Conservation (phyloP, 2,329 filamentous ascomycete genomes). For the Apiospora pterosperma region DNA sequence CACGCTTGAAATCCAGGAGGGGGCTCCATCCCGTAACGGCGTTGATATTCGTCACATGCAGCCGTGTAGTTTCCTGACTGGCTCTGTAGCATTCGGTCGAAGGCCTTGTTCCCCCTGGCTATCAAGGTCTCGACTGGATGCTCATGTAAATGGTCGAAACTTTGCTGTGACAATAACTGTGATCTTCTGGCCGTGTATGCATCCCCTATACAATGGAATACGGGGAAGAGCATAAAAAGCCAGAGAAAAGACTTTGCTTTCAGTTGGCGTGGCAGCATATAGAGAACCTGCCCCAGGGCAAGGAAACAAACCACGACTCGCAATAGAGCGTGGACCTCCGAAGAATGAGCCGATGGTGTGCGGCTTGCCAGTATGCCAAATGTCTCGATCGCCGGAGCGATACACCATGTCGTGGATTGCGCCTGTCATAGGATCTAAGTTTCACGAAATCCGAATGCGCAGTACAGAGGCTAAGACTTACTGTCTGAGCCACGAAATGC, state of each 20-base stretch:
- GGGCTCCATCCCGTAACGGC: constrained; percentile 38
- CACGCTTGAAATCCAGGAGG: constrained; percentile 45
- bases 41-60: constrained; percentile 38
- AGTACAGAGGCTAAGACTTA: constrained; percentile 15
- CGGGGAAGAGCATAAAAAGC: constrained; percentile 24
- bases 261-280: constrained; percentile 26
- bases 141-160: constrained; percentile 29
- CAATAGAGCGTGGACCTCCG: constrained; percentile 21
- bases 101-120: constrained; percentile 22
- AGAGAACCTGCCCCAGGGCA: constrained; percentile 27
- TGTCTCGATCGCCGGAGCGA: constrained; percentile 23
- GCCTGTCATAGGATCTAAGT: constrained; percentile 17
- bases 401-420: constrained; percentile 28
- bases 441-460: neutral
- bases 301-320: constrained; percentile 26
- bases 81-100: constrained; percentile 25
- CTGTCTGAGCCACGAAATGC: constrained; percentile 30
- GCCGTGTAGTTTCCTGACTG: constrained; percentile 36
- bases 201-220: constrained; percentile 29
- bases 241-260: constrained; percentile 26
- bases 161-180: constrained; percentile 7
- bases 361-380: constrained; percentile 29
- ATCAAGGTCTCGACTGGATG: constrained; percentile 36
- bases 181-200: constrained; percentile 18
- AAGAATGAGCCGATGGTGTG: constrained; percentile 24